Conservation (phyloP, 352 stramenopile species). For the Halophytophthora batemanensis region DNA sequence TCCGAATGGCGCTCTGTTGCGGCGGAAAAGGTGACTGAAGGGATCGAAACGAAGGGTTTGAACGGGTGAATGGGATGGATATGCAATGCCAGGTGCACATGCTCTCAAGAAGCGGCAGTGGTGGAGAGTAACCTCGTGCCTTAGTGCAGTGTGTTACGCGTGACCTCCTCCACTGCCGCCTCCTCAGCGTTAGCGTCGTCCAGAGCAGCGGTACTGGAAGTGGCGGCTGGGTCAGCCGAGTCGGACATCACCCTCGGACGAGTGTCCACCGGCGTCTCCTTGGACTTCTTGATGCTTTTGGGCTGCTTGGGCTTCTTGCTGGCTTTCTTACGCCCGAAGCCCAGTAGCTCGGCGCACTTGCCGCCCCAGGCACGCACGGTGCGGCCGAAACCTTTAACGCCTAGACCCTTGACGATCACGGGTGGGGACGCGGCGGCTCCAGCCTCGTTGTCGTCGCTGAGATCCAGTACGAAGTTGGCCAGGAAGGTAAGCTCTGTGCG, state of each 20-base stretch:
- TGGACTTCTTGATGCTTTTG: slow-evolving; percentile 3
- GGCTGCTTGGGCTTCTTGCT: slow-evolving; percentile 17
- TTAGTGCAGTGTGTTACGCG: slow-evolving; percentile 23
- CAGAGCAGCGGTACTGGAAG: slow-evolving; percentile 1
- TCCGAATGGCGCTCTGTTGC: too few relatives aligned
- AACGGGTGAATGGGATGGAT: too few relatives aligned
- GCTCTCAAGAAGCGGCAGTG: too few relatives aligned
- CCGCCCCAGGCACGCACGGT: slow-evolving; percentile 20
- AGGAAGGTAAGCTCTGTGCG: slow-evolving; percentile 66
- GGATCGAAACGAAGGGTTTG: not conserved
- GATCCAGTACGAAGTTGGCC: slow-evolving; percentile 32
- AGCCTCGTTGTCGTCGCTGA: slow-evolving; percentile 27
- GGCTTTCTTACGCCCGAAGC: slow-evolving; percentile 21
- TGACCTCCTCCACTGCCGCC: slow-evolving; percentile 1
- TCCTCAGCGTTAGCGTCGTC: not conserved
- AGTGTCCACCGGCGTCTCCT: too few relatives aligned
- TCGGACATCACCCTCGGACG: too few relatives aligned
- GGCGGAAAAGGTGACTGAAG: slow-evolving; percentile 4
- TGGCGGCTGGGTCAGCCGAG: slow-evolving; percentile 11
- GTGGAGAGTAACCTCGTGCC: not conserved
- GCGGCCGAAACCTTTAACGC: slow-evolving; percentile 34
- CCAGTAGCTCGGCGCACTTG: slow-evolving; percentile 23
- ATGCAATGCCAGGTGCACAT: too few relatives aligned
- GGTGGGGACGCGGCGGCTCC: slow-evolving; percentile 24
- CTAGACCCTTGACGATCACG: slow-evolving; percentile 54